Conservation (phyloP, 768 basidiomycete genomes). For the Tricholoma bakamatsutake region DNA sequence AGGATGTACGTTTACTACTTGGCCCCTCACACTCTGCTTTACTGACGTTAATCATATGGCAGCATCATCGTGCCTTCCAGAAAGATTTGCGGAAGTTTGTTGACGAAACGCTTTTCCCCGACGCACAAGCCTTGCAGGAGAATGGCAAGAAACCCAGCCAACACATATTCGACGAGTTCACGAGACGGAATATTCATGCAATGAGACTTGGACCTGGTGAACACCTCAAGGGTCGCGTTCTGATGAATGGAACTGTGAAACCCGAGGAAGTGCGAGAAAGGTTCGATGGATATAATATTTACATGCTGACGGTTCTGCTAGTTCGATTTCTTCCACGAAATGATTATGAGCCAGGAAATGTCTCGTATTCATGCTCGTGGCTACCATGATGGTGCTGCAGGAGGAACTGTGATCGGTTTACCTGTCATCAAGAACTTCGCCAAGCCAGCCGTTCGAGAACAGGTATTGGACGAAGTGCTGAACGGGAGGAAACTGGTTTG, state of each 20-base stretch:
- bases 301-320: slow-evolving; percentile 15
- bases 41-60: background rate
- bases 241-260: slow-evolving; percentile 70
- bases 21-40: slow-evolving; percentile 10
- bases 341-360: slow-evolving; percentile 68
- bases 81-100: slow-evolving; percentile 60
- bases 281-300: background rate
- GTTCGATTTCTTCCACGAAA: slow-evolving; percentile 82
- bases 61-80: slow-evolving; percentile 59
- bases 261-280: slow-evolving; percentile 54
- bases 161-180: slow-evolving; percentile 67
- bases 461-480: slow-evolving; percentile 54
- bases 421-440: slow-evolving; percentile 73
- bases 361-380: slow-evolving; percentile 66
- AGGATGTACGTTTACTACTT: slow-evolving; percentile 40
- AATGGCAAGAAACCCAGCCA: slow-evolving; percentile 76
- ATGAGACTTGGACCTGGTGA: slow-evolving; percentile 88
- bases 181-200: slow-evolving; percentile 34
- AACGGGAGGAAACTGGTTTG: slow-evolving; percentile 66
- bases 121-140: slow-evolving; percentile 58
- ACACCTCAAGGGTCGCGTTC: slow-evolving; percentile 67
- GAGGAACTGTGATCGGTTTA: slow-evolving; percentile 42
- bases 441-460: slow-evolving; percentile 53
- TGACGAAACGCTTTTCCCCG: slow-evolving; percentile 60
- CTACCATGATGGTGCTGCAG: slow-evolving; percentile 68